Base-by-base conservation (phyloP, 352 stramenopile species). In the Pythium rhizo-oryzae region DNA sequence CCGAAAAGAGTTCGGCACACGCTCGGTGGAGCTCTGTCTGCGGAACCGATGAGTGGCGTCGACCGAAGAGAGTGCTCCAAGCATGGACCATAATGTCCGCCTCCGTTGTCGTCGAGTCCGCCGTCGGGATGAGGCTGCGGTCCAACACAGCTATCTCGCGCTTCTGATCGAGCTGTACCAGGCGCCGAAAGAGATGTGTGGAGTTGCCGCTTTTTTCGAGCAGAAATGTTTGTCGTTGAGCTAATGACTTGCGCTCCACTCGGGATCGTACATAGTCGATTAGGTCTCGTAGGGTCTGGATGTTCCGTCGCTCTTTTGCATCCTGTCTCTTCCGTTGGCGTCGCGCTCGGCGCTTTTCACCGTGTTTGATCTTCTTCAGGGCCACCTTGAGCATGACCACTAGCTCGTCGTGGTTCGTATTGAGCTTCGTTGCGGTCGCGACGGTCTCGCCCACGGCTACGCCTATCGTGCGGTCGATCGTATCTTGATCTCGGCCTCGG, bases 151-250 rank as follows among this genome's bases (percentile, higher is more conserved):
- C 33, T 18, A 60, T 21, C 3, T 28, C 16, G 4, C 35, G 4
- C 23, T 19, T 28, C 30, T 46, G 30, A 8, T 60, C 53, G 4
- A 46, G 24, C 18, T 60, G 53, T 7, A 30, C 33, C 4, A 60
- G 19, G 6, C 53, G 13, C 4, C 35, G 30, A 23, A 60, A 60
- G 4, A 60, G 35, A 3, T 46, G 30, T 9, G 53, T 33, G 5
- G 53, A 60, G 18, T 60, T 18, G 4, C 53, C 53, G n/a, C 53
- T 60, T 4, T 19, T 5, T n/a, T 60, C 16, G 35, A 60, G 53
- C 33, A 60, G 13, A 12, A 28, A 5, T 16, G 47, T 33, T 49
- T 60, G 53, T n/a, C 30, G 35, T 46, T 39, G 9, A 18, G 8
- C 30, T 25, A 33, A 33, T 7, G 25, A 21, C 8, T 21, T 21